Evolutionary conservation across 176 grass and related monocot species (phyloP), one percentile per base, ranked within the genome.

Genomic region (Phoenix roebelenii): DNA sequence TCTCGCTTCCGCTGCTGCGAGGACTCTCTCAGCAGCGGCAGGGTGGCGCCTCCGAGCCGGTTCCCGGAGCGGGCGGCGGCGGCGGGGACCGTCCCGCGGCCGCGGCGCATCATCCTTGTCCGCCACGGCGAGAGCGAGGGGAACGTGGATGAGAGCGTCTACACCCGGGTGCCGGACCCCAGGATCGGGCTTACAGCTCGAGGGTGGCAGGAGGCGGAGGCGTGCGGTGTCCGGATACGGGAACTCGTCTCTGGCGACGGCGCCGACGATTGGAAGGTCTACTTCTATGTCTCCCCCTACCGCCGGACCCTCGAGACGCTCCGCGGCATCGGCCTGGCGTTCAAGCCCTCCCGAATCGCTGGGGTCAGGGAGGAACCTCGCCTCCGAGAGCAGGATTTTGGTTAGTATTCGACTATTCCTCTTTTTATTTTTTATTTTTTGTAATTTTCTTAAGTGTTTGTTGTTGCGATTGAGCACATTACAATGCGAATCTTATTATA

Each of bases 281-380:
- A 89, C 73, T 95, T 95, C 68, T 95, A 95, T 68, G 86, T 89
- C 6, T 89, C 83, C 0, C 90, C 86, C 2, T 95, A 95, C 83
- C 79, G 68, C 4, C 74, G 90, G 20, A 79, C 76, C 1, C 79
- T 86, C 0, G 79, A 95, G 82, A 89, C 90, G 15, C 85, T 86
- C 1, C 63, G 74, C 23, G 82, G 90, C 15, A 58, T 95, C 19
- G 90, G 77, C 0, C 62, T 22, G 57, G 67, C 86, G 5, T 90
- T 90, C 35, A 80, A 95, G 65, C 66, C 71, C 5, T 57, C 60
- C 52, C 74, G 80, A 32, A 81, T 95, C 74, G 85, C 79, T 60
- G 89, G 89, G 15, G 82, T 95, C 16, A 75, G 79, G 18, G 82
- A 95, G 66, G 86, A 95, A 71, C 86, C 86, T 5, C 85, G 86